Evolutionary conservation across 2,329 filamentous ascomycete genomes (phyloP).

Genomic region (Neospermospora avenae): DNA sequence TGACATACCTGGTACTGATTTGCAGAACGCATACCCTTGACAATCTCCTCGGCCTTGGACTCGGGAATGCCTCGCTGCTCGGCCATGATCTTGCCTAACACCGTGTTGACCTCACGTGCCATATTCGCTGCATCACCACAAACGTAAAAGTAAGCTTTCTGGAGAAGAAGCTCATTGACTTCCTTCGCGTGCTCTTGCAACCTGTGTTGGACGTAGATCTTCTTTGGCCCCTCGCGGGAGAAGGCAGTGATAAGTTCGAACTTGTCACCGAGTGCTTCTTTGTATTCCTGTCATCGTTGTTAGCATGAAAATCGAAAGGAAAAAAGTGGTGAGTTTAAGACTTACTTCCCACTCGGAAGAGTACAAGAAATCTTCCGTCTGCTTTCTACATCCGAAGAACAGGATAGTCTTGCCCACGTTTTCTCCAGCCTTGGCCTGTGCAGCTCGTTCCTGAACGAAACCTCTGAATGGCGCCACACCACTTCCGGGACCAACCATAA

Average conservation of each 20-base stretch:
- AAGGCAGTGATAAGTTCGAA: conserved; percentile 93
- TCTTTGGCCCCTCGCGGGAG: conserved; percentile 81
- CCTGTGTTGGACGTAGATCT: conserved; percentile 95
- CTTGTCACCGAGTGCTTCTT: conserved; percentile 77
- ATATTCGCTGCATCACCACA: conserved; percentile 97
- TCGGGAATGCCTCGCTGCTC: conserved; percentile 79
- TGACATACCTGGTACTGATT: conserved; percentile 86
- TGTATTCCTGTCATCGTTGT: conserved; percentile 63
- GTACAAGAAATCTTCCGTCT: conserved; percentile 90
- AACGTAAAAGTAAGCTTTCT: conserved; percentile 95
- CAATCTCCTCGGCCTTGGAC: conserved; percentile 88
- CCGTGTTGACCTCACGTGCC: conserved; percentile 87
- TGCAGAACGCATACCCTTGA: conserved; percentile 91
- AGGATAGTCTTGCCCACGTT: conserved; percentile 83
- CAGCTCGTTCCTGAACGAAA: conserved; percentile 90
- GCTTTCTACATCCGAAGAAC: conserved; percentile 92
- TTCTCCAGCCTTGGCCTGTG: conserved; percentile 74
- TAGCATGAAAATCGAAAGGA: conserved; percentile 18
- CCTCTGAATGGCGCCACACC: conserved; percentile 95
- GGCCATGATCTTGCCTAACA: conserved; percentile 83
- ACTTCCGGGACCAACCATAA: conserved; percentile 94
- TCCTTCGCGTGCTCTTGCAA: conserved; percentile 79
- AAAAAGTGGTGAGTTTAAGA: conserved; percentile 16
- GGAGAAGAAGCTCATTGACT: conserved; percentile 79
- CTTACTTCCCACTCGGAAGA: conserved; percentile 88